Base-by-base conservation (phyloP, 2,329 filamentous ascomycete species). In the Cercospora zeae-maydis region DNA sequence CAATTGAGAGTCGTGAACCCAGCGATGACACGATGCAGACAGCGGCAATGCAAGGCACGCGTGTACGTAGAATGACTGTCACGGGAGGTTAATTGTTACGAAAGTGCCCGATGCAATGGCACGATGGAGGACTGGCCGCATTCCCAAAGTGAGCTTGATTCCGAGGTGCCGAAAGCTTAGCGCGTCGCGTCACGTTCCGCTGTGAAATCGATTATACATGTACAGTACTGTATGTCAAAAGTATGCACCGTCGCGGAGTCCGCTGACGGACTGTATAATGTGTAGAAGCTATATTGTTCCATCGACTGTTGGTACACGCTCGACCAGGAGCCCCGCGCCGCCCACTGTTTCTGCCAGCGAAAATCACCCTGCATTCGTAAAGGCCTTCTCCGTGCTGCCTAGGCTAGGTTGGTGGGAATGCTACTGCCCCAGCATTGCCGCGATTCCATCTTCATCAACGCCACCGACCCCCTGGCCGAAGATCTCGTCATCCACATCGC, bases 381-480 rank as follows among this genome's bases (percentile, higher is more conserved):
- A 45, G 39, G 39, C 39, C 21, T 45, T 19, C 39, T 45, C 19
- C 24, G 4, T n/a, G 27, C 21, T 47, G 11, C 13, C 14, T 27
- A 21, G 19, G 11, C 21, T n/a, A 21, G 19, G 11, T 10, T n/a
- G 42, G 27, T 6, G n/a, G 19, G 16, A 16, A 19, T n/a, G n/a
- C 49, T 59, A 59, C 49, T 68, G 62, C 31, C 66, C 69, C 5
- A 75, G 66, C 70, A 75, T 69, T 21, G 74, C 72, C 58, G 64
- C 67, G 24, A 75, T 69, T n/a, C 71, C 69, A 30, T 74, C 72
- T 62, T 75, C 72, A 61, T 75, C 72, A 39, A 75, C 70, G 24
- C 73, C 71, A 10, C 59, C 63, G 51, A 67, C 62, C 19, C 66
- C 63, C n/a, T 61, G 64, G 4, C 69, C 72, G 45, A 74, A 73